Evolutionary conservation across 2,329 filamentous ascomycete genomes (phyloP).

Genomic region (Aspergillus pseudoterreus): DNA sequence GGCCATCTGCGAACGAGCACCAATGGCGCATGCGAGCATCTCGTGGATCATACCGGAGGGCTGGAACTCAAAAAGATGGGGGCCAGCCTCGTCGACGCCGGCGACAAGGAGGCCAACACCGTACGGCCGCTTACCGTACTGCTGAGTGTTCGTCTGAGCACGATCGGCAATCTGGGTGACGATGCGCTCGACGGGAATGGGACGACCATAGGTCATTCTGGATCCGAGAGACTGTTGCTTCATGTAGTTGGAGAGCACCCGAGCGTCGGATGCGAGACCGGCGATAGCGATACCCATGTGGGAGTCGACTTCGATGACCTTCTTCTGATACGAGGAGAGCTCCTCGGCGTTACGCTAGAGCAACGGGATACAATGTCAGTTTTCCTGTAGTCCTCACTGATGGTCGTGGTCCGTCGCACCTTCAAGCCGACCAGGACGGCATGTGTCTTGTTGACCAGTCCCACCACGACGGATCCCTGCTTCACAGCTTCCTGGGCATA

Average conservation of each 20-base stretch:
- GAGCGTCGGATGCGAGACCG: conserved; percentile 93
- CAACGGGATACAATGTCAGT: background rate
- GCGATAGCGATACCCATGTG: conserved; percentile 95
- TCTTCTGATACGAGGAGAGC: conserved; percentile 99
- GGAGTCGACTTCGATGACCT: conserved; percentile 93
- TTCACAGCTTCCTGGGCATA: conserved; percentile 99
- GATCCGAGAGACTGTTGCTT: conserved; percentile 97
- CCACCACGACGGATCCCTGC: conserved; percentile 96
- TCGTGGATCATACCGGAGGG: conserved; percentile 94
- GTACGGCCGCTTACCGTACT: conserved; percentile 94
- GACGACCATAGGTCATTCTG: conserved; percentile 90
- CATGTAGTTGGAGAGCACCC: conserved; percentile 99
- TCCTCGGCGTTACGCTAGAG: conserved; percentile 93
- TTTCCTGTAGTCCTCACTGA: background rate
- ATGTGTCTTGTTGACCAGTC: conserved; percentile 96
- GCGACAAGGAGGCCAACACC: conserved; percentile 90
- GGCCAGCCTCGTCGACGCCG: conserved; percentile 88
- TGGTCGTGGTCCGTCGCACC: conserved; percentile 50
- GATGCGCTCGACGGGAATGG: conserved; percentile 84
- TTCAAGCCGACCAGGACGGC: conserved; percentile 94
- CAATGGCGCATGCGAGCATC: conserved; percentile 95
- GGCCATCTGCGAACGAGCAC: conserved; percentile 94
- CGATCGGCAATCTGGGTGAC: conserved; percentile 92
- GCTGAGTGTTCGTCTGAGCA: conserved; percentile 95
- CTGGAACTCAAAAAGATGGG: conserved; percentile 98